Evolutionary conservation across 805 yeast genomes (phyloP), one percentile per base, ranked within the genome.

Genomic region (Starmerella bacillaris): DNA sequence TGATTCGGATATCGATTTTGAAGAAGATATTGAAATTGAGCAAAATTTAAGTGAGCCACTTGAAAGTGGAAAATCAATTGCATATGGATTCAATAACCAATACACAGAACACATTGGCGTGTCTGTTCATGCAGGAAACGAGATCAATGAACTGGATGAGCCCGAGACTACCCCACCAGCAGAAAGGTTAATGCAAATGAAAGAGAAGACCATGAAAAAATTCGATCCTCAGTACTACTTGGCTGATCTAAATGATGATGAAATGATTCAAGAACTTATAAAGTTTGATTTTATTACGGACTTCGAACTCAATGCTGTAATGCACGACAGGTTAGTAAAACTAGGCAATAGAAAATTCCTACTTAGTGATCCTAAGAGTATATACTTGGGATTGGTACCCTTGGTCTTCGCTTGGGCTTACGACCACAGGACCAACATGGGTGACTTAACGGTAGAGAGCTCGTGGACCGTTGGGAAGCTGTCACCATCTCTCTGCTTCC

Each of bases 381-480:
- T 70, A 1, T 74, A 80, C 46, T 61, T 74, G 27, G 64, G 78
- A 0, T 53, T 86, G 1, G 51, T 82, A 0, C 70, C 78, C 17
- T 43, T 84, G 1, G 44, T 89, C 15, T 89, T 78, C 55, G 72
- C 77, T 1, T 78, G 72, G 46, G 67, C 68, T 35, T 83, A 74
- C 51, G 95, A 89, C 43, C 55, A 67, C 33, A 59, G 94, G 24
- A 76, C 77, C 36, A 80, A 75, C 24, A 71, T 68, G 48, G 74
- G 73, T n/a, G 70, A 63, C 14, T 68, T 71, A 35, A 80, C 71
- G 14, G 72, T 78, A 4, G 98, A 89, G 54, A 77, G 92, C 38
- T 80, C 92, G 0, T 89, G 98, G 98, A 74, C 86, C 0, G 67
- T 89, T 4, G 98, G 98, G 1, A 83, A 77, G 45, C 47, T 89